Conservation (phyloP, 2,329 filamentous ascomycete genomes). For the Rhexocercosporidium sp. region DNA sequence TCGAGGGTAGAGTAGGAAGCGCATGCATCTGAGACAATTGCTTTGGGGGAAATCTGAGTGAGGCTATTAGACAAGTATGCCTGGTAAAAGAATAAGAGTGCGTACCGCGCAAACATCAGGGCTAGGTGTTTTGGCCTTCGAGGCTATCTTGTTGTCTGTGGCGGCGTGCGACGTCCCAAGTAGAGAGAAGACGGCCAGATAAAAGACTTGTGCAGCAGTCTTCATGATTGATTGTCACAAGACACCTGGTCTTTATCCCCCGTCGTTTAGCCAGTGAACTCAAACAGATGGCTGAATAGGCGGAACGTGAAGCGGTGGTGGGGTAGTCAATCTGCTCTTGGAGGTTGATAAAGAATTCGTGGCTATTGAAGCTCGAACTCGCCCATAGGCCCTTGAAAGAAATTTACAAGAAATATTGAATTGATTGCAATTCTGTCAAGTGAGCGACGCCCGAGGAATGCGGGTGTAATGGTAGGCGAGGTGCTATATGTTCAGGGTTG, state of each 20-base stretch:
- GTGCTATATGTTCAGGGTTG: conserved; percentile 12
- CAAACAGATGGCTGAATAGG: conserved; percentile 23
- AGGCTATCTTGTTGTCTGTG: conserved; percentile 38
- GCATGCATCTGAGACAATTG: conserved; percentile 93
- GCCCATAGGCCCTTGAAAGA: conserved; percentile 21
- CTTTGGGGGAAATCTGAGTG: conserved; percentile 79
- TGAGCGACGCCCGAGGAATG: conserved; percentile 11
- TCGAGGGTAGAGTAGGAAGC: conserved; percentile 93
- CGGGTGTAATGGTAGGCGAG: not conserved
- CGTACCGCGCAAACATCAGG: conserved; percentile 47
- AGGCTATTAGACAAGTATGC: conserved; percentile 42
- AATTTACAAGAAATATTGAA: conserved; percentile 12
- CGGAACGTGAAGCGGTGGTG: conserved; percentile 13
- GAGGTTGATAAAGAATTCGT: conserved; percentile 20
- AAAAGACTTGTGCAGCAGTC: conserved; percentile 60
- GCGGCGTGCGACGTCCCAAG: conserved; percentile 56
- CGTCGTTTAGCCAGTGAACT: conserved; percentile 18
- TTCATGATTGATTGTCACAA: conserved; percentile 49
- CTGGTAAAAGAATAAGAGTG: conserved; percentile 36
- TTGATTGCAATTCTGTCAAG: not conserved
- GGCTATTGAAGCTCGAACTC: conserved; percentile 23
- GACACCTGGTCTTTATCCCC: conserved; percentile 31
- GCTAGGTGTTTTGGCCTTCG: conserved; percentile 45
- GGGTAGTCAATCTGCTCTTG: conserved; percentile 12
- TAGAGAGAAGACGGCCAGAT: conserved; percentile 65